Percentiles rank a stretch among this genome's conserved stretches.
Evolutionary conservation across 2,329 filamentous ascomycete genomes (phyloP).

Genomic region (Phaeosphaeria sp.): DNA sequence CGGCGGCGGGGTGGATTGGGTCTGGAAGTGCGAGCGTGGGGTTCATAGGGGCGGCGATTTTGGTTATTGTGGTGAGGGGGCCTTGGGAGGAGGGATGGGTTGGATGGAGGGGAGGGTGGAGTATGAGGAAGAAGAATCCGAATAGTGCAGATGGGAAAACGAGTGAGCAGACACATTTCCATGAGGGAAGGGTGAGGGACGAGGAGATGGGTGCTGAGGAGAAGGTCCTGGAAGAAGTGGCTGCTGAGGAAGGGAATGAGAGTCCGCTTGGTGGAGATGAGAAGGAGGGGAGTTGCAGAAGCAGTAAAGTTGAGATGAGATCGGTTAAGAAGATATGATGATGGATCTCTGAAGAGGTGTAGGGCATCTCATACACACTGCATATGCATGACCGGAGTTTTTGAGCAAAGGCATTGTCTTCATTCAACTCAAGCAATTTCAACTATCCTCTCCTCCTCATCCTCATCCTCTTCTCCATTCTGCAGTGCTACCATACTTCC

Average conservation of each 20-base stretch:
- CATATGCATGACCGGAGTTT: constrained; percentile 1
- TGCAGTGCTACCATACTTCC: constrained; percentile 39
- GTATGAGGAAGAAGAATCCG: constrained; percentile 53
- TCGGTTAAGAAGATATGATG: constrained; percentile 9
- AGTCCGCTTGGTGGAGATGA: constrained; percentile 16
- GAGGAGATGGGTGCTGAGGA: constrained; percentile 30
- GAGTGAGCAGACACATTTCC: constrained; percentile 23
- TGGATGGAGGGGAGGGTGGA: constrained; percentile 66
- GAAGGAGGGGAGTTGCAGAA: constrained; percentile 15
- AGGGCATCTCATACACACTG: not conserved
- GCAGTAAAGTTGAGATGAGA: constrained; percentile 18
- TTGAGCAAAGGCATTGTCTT: not conserved
- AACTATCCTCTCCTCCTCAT: constrained; percentile 48
- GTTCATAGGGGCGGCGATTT: constrained; percentile 57
- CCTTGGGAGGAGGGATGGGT: constrained; percentile 66
- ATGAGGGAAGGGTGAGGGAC: constrained; percentile 11
- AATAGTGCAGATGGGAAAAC: constrained; percentile 50
- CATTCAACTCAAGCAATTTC: constrained; percentile 30
- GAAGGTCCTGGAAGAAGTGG: constrained; percentile 30
- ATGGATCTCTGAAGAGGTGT: not conserved
- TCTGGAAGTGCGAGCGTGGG: constrained; percentile 65
- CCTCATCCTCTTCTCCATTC: constrained; percentile 38
- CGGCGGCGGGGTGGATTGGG: constrained; percentile 61
- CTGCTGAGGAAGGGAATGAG: constrained; percentile 39
- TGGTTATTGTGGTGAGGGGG: constrained; percentile 57